These are phyloP conservation scores for Aspergillus cejpii DNA, from an alignment of 2,329 filamentous ascomycete species.

Conservation along the genomic window DNA sequence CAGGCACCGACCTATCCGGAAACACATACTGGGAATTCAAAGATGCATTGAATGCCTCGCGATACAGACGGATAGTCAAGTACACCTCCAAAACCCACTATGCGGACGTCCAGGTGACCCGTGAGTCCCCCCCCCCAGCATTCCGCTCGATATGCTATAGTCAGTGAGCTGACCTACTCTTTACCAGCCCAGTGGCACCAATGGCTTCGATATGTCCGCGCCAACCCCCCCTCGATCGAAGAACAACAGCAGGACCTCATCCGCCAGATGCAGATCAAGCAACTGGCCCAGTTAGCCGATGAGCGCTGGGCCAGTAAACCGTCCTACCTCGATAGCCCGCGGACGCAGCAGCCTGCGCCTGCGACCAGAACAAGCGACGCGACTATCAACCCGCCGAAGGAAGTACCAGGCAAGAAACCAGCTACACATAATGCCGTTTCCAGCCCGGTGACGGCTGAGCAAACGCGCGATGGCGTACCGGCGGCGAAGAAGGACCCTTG, in stretches of 20 bases:
- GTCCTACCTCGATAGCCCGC: constrained; percentile 52
- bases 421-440: not conserved
- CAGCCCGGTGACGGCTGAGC: constrained; percentile 7
- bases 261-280: constrained; percentile 53
- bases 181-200: constrained; percentile 58
- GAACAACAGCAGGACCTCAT: constrained; percentile 55
- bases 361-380: constrained; percentile 41
- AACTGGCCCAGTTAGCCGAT: constrained; percentile 54
- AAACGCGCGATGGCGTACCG: constrained; percentile 21
- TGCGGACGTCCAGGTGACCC: constrained; percentile 55
- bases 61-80: constrained; percentile 54
- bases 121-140: constrained; percentile 32
- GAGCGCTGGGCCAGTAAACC: constrained; percentile 56
- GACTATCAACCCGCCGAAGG: constrained; percentile 29
- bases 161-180: constrained; percentile 11
- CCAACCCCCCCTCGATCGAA: constrained; percentile 49
- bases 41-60: constrained; percentile 48
- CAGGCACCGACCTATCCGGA: constrained; percentile 55
- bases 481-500: constrained; percentile 47
- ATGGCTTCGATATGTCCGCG: constrained; percentile 58
- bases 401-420: not conserved
- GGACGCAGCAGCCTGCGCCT: constrained; percentile 44
- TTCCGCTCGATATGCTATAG: not conserved
- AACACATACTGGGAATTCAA: constrained; percentile 65
- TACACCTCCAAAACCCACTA: constrained; percentile 49